Evolutionary conservation across 768 basidiomycete species (phyloP), one percentile per base, ranked within the genome.

Genomic region (Zangia roseola): DNA sequence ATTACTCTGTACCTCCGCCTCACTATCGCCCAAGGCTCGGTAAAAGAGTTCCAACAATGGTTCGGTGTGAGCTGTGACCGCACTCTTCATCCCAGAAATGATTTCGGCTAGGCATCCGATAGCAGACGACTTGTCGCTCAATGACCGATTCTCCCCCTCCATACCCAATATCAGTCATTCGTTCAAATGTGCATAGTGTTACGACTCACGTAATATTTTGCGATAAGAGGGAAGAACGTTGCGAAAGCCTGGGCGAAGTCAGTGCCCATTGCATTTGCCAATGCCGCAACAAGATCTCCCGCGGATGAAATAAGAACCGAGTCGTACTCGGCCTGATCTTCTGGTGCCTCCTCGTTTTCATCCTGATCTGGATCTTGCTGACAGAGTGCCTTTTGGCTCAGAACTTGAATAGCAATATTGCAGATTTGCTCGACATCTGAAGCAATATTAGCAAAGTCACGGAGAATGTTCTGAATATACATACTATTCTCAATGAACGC

Each of bases 311-410:
- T 89, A 49, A 99, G 79, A 46, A 97, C 90, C 4, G 94, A 91
- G 65, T 99, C 97, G 65, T 93, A 95, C 72, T 99, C 97, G 2
- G 94, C 94, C 61, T 88, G 86, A 54, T 91, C 91, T 65, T 91
- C 90, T 8, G 85, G 86, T 21, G 86, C 87, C 58, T 91, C 90
- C 21, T 89, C 89, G 5, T 79, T 79, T 55, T 92, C 91, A 56
- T 93, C 93, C 55, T 90, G 88, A 63, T 95, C 94, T 40, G 94
- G 92, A 61, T 95, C 93, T 67, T 94, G 88, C 69, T 99, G 97
- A 73, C 95, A 98, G 57, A 92, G 80, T 0, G 94, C 91, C 72
- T 95, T 97, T 69, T 93, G 88, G 65, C 94, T 91, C 37, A 99
- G 77, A 56, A 99, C 83, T 61, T 91, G 84, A 47, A 85, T 73